Percentiles rank a stretch among this genome's conserved stretches.
phyloP scores from a whole-genome alignment of 345 rosid species.

The Balakata baccata region DNA sequence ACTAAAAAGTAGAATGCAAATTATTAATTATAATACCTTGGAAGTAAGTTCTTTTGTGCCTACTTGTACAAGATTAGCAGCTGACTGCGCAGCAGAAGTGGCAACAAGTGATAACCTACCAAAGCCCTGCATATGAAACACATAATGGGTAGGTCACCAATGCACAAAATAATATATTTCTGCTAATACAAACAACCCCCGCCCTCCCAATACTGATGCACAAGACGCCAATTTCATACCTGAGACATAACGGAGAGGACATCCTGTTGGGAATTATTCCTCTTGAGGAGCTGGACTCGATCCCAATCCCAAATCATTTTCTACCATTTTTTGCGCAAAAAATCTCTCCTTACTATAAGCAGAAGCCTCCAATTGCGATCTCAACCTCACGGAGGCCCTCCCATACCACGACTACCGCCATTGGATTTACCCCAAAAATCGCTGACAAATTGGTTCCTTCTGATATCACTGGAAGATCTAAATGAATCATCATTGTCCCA shows the following conservation, averaged over 20 bases:
- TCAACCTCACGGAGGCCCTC: conserved; percentile 58
- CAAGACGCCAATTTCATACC: conserved; percentile 39
- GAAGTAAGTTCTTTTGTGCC: conserved; percentile 73
- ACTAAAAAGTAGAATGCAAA: background rate
- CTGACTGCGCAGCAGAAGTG: conserved; percentile 74
- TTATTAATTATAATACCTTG: conserved; percentile 48
- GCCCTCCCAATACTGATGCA: background rate
- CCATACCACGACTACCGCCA: conserved; percentile 32
- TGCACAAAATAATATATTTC: background rate
- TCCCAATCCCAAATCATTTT: conserved; percentile 91
- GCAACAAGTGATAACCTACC: conserved; percentile 89
- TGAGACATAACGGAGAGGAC: conserved; percentile 76
- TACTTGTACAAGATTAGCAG: conserved; percentile 81
- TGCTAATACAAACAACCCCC: background rate
- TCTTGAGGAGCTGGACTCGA: conserved; percentile 58
- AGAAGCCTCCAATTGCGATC: conserved; percentile 77
- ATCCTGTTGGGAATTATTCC: conserved; percentile 58
- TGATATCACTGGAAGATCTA: conserved; percentile 57
- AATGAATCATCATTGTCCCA: conserved; percentile 80
- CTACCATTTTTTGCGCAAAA: conserved; percentile 64
- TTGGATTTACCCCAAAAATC: conserved; percentile 50
- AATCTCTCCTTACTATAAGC: conserved; percentile 78
- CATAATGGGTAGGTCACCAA: background rate
- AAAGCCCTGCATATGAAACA: conserved; percentile 49
- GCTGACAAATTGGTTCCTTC: conserved; percentile 73